Conservation (phyloP, 176 grass and related monocot species). For the Alopecurus myosuroides region DNA sequence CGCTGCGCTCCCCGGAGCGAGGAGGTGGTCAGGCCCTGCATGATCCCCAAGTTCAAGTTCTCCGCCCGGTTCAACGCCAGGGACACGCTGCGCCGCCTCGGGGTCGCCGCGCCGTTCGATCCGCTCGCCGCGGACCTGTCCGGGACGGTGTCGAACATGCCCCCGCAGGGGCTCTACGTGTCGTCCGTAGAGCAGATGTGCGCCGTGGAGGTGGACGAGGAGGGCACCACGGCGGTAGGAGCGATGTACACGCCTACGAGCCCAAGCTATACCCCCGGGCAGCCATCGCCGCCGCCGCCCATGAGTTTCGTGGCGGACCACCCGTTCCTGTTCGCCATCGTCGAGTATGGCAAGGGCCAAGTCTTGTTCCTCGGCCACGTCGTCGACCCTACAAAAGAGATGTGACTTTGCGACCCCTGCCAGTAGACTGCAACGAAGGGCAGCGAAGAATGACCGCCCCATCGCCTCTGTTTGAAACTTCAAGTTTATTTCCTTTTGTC, state of each 20-base stretch:
- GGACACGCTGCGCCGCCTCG: not conserved
- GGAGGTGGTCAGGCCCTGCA: not conserved
- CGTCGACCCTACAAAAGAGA: slow-evolving; percentile 12
- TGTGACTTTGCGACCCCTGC: too few relatives aligned
- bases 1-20: not conserved
- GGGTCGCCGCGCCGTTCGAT: not conserved
- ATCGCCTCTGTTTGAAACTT: too few relatives aligned
- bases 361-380: slow-evolving; percentile 22
- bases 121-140: not conserved
- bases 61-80: not conserved
- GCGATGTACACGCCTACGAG: not conserved
- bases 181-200: not conserved
- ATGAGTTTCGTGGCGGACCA: slow-evolving; percentile 22
- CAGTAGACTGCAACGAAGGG: too few relatives aligned
- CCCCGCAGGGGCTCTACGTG: not conserved
- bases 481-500: too few relatives aligned
- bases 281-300: not conserved
- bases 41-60: slow-evolving; percentile 25
- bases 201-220: slow-evolving; percentile 22
- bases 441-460: too few relatives aligned
- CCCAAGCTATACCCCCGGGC: not conserved
- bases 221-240: not conserved
- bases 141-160: not conserved
- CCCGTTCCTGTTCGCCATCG: slow-evolving; percentile 23
- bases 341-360: slow-evolving; percentile 9